phyloP scores from a whole-genome alignment of 805 yeast genomes.

The Spathaspora sp. region DNA sequence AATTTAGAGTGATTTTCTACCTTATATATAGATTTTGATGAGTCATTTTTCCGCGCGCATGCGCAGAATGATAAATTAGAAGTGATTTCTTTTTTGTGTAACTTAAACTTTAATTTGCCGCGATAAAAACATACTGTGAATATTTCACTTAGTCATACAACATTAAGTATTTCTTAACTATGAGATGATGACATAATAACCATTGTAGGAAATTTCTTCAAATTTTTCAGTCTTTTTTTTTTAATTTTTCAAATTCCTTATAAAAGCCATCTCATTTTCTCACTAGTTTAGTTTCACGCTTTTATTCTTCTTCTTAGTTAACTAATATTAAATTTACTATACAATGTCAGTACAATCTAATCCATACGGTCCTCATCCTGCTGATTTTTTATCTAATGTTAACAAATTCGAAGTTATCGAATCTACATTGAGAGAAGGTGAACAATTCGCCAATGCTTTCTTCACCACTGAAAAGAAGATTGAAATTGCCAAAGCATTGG shows the following conservation, averaged over 20 bases:
- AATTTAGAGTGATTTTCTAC: neutral
- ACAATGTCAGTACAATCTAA: conserved; percentile 24
- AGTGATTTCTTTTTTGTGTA: neutral
- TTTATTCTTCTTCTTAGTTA: neutral
- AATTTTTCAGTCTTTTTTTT: neutral
- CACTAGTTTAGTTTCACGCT: neutral
- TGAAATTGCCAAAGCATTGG: conserved; percentile 57
- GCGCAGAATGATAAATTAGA: too few species aligned
- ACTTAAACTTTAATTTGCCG: neutral
- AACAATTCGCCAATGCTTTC: conserved; percentile 61
- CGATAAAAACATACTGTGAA: neutral
- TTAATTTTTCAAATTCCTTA: neutral
- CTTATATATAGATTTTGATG: neutral
- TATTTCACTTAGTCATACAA: neutral
- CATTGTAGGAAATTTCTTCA: neutral
- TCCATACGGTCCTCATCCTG: conserved; percentile 59
- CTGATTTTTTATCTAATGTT: conserved; percentile 54
- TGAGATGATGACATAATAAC: neutral
- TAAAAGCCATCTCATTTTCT: neutral
- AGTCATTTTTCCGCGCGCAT: neutral
- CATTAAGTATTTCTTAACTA: neutral
- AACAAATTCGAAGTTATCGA: conserved; percentile 51
- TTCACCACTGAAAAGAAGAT: conserved; percentile 54
- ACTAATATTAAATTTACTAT: neutral
- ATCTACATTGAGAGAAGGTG: conserved; percentile 61